A percentile compares a stretch with the other conserved stretches of the same genome.
Conservation (phyloP, 139 green algal species). For the Edaphochlamys debaryana region DNA sequence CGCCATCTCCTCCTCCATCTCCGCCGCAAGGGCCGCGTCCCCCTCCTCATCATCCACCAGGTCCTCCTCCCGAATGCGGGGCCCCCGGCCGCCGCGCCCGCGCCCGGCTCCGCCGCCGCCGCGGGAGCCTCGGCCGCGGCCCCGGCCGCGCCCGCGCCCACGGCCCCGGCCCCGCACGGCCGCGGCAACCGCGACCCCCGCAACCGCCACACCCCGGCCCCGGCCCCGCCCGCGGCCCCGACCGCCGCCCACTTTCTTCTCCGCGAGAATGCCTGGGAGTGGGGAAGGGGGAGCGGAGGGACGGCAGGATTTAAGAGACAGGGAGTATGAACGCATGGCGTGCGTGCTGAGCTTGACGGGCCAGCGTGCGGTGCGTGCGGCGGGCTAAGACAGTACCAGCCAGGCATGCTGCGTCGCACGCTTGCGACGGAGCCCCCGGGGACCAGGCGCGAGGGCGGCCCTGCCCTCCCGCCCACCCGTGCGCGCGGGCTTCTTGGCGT, state of each 20-base stretch:
- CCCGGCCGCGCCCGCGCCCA: neutral
- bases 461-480: constrained; percentile 26
- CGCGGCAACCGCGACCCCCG: neutral
- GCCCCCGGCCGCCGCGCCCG: neutral
- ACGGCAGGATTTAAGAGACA: no score
- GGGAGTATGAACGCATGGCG: no score
- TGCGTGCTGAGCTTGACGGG: no score
- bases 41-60: no score
- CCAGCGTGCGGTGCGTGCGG: no score
- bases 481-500: constrained; percentile 38
- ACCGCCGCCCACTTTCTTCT: constrained; percentile 1
- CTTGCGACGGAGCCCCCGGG: no score
- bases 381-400: no score
- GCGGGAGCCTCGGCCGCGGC: neutral
- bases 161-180: neutral
- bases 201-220: neutral
- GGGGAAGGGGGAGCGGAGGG: neutral
- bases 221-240: constrained; percentile 13
- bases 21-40: neutral
- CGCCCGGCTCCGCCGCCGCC: no score
- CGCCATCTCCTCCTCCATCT: constrained; percentile 15
- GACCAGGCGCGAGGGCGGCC: no score
- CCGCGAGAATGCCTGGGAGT: constrained; percentile 14
- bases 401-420: no score
- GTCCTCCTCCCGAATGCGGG: neutral